A percentile compares a stretch with the other conserved stretches of the same genome.
Evolutionary conservation across 768 basidiomycete genomes (phyloP).

Genomic region (Pisolithus microcarpus): DNA sequence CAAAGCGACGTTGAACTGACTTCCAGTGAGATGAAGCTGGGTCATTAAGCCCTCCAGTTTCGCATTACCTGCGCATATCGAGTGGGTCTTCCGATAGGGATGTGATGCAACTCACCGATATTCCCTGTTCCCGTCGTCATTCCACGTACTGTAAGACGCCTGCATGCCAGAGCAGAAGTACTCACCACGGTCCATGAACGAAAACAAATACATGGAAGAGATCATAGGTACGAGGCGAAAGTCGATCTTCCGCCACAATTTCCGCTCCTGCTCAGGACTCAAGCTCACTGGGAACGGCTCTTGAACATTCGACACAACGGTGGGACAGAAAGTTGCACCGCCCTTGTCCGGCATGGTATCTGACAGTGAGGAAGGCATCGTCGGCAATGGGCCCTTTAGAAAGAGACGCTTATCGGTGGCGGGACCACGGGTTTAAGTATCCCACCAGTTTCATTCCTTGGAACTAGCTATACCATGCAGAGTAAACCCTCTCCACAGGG

Average conservation of each 20-base stretch:
- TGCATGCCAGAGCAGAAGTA: neutral
- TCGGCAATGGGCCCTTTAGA: neutral
- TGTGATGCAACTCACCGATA: conserved; percentile 35
- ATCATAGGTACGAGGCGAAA: conserved; percentile 51
- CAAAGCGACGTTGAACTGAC: conserved; percentile 60
- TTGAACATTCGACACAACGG: neutral
- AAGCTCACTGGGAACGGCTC: neutral
- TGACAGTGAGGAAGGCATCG: neutral
- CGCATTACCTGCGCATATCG: conserved; percentile 43
- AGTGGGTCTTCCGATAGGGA: neutral
- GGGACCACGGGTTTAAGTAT: too few species aligned
- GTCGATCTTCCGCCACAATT: conserved; percentile 54
- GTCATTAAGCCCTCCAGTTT: conserved; percentile 54
- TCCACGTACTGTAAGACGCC: neutral
- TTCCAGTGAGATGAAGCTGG: conserved; percentile 49
- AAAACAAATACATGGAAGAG: conserved; percentile 52
- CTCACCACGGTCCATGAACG: conserved; percentile 58
- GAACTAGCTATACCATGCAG: too few species aligned
- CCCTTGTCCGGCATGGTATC: neutral
- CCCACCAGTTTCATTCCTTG: too few species aligned
- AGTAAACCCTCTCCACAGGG: too few species aligned
- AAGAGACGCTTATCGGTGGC: too few species aligned
- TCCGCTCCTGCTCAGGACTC: conserved; percentile 38
- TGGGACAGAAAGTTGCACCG: neutral
- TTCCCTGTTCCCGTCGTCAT: conserved; percentile 34